Base-by-base conservation (phyloP, 2,329 filamentous ascomycete genomes). In the Aspergillus neoniger region DNA sequence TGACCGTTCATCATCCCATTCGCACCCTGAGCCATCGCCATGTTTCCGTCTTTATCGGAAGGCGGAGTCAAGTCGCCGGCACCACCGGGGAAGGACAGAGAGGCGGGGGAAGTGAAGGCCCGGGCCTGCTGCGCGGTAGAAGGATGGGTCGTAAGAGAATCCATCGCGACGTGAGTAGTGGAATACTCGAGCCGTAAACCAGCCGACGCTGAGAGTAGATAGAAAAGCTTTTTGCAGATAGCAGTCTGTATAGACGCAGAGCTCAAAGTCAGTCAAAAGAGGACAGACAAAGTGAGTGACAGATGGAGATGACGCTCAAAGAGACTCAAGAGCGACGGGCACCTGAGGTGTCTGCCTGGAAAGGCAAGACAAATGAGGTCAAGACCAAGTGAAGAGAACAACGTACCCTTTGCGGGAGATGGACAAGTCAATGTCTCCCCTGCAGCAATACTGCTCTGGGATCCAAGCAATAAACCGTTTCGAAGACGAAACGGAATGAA, bases 401-500 rank as follows among this genome's bases (percentile, higher is more conserved):
- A 63, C 80, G 77, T 83, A 83, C 81, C 53, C 84, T 85, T 77
- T 85, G 85, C 80, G 86, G 90, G 92, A 96, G 92, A 96, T 91
- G 83, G 92, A 96, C 92, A 96, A 96, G 78, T 89, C 80, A 96
- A 96, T 96, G 92, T 92, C 90, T 96, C 92, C 91, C 92, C 91
- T 70, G 73, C 68, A 70, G 66, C 62, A 66, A 64, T 60, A 66
- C 66, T 72, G 63, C 66, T 60, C 60, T 63, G 47, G 47, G 47
- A 50, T 62, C 39, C 39, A 58, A 32, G 51, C 50, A 19, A 47
- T 21, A 25, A 55, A 47, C 49, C 49, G 52, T 55, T 55, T 28
- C 21, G n/a, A 6, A 28, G 28, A 54, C 5, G 4, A 30, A 44
- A 55, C 52, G 38, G 52, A 19, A 44, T 28, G 38, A 44, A 23